Conservation (phyloP, 208 protist genomes). For the Acanthamoeba culbertsoni region DNA sequence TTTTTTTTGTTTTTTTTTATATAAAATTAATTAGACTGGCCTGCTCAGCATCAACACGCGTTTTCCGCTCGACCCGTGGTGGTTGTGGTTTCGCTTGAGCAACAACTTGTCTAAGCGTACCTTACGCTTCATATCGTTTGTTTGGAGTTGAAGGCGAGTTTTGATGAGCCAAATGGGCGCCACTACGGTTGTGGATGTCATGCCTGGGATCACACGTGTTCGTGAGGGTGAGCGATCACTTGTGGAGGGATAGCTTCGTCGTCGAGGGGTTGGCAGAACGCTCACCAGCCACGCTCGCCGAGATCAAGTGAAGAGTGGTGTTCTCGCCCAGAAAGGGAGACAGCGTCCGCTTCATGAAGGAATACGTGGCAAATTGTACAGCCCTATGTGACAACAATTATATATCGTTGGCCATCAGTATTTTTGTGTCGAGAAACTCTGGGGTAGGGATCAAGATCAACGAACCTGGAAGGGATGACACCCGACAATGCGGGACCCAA, state of each 20-base stretch:
- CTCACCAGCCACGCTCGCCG: conserved; percentile 29
- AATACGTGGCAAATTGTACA: conserved; percentile 73
- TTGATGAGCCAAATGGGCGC: conserved; percentile 70
- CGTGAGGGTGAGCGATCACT: conserved; percentile 4
- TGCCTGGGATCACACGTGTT: background rate
- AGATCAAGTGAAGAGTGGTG: conserved; percentile 32
- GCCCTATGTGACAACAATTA: conserved; percentile 38
- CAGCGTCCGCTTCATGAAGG: conserved; percentile 57
- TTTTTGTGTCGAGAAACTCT: background rate
- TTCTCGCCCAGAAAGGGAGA: conserved; percentile 52
- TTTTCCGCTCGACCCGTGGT: background rate
- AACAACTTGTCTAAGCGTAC: conserved; percentile 54
- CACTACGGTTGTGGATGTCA: conserved; percentile 48
- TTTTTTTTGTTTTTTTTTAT: no score
- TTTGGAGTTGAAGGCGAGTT: conserved; percentile 71
- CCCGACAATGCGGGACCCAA: background rate
- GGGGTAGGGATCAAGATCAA: background rate
- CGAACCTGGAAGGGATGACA: background rate
- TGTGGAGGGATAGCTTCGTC: background rate
- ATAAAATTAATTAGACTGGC: no score
- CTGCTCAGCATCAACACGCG: no score
- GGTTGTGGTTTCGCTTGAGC: conserved; percentile 63
- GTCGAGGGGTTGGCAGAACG: no score
- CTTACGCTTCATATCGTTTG: conserved; percentile 2
- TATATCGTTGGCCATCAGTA: background rate